These are phyloP conservation scores for Trichoderma simmonsii DNA, from an alignment of 2,329 filamentous ascomycete species.

Conservation along the genomic window DNA sequence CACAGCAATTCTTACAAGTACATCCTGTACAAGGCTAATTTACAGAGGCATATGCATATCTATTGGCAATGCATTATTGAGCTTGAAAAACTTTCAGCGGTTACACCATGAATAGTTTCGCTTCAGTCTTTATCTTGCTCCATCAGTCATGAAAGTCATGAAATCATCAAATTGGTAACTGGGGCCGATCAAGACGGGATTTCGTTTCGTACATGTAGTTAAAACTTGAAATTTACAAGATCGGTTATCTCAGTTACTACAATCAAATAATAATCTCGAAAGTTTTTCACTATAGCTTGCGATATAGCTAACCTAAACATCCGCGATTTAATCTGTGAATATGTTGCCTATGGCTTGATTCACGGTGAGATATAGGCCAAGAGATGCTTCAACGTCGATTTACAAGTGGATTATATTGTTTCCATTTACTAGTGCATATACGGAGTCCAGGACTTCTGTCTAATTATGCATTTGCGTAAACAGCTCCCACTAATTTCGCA, in stretches of 20 bases:
- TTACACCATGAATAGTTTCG: not conserved
- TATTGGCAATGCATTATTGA: not conserved
- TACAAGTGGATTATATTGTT: not conserved
- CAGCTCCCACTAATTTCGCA: not conserved
- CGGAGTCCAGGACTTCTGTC: not conserved
- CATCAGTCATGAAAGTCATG: not conserved
- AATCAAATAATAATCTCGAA: too few relatives aligned
- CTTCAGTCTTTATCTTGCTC: not conserved
- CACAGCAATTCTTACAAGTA: not conserved
- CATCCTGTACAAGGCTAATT: not conserved
- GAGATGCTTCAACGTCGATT: not conserved
- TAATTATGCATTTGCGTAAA: not conserved
- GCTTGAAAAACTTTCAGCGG: accelerated
- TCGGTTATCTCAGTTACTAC: too few relatives aligned
- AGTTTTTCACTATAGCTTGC: too few relatives aligned
- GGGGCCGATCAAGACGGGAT: too few relatives aligned
- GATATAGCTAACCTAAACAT: too few relatives aligned
- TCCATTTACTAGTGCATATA: not conserved
- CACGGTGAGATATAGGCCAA: not conserved
- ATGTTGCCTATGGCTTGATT: not conserved
- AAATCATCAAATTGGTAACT: too few relatives aligned
- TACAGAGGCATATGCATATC: not conserved
- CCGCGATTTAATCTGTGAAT: too few relatives aligned
- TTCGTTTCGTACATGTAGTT: too few relatives aligned
- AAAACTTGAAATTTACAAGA: too few relatives aligned